Evolutionary conservation across 1,284 basidiomycete genomes (phyloP), one percentile per base, ranked within the genome.

Genomic region (Tilletia indica): DNA sequence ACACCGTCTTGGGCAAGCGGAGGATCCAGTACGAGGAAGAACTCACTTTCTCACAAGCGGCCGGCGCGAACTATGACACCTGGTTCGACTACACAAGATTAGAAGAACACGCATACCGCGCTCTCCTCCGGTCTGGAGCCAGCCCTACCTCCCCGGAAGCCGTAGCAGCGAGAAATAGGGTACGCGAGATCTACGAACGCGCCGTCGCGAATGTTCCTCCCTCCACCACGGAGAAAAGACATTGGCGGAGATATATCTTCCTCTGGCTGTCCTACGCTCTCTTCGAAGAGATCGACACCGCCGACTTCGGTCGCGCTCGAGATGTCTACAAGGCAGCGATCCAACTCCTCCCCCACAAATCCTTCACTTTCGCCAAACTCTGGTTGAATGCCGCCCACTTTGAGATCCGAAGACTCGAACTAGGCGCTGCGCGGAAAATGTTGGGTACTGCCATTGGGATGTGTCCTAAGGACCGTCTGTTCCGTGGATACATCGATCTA

Each of bases 21-120:
- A 89, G 96, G 61, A 97, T 99, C 72, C 94, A 99, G 82, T 99
- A 99, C 84, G 96, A 83, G 72, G 82, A 83, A 68, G 75, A 80
- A 68, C 66, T 80, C 31, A 54, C 70, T 25, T 70, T 74, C 39
- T 70, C 72, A 1, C 39, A 64, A 39, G 73, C 72, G 1, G 97
- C 78, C 89, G 5, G 91, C 48, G 36, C 74, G n/a, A 97, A 98
- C 85, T 99, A 98, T 81, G 96, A 99, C 85, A 92, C 92, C 0
- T 99, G 97, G 97, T 98, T 98, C 83, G 97, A 98, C 81, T 97
- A 97, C 80, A 89, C 93, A 12, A 89, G 94, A 3, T 85, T 99
- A 25, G 96, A 99, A 84, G 97, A 99, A 85, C 92, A 91, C 54
- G 92, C 94, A 0, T 89, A 90, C 78, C 87, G 89, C 36, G 90